Conservation (phyloP, 177 flowering plant genomes). For the Vitis hybrid region DNA sequence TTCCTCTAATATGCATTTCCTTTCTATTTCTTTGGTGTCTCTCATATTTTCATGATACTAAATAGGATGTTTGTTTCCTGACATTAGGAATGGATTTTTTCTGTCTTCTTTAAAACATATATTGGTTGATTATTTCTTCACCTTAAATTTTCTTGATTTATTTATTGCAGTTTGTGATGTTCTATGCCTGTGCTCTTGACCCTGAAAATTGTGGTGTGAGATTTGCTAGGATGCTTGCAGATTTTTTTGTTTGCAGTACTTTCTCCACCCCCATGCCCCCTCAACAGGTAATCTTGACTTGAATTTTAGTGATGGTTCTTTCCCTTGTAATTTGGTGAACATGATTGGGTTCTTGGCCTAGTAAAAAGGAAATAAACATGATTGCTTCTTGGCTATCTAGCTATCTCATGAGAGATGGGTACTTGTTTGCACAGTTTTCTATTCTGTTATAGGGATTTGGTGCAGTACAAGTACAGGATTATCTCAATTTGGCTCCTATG, state of each 20-base stretch:
- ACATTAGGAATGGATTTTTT: background rate
- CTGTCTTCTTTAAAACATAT: background rate
- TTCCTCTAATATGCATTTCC: background rate
- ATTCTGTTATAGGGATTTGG: no score
- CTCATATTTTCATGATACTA: background rate
- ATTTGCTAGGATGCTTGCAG: conserved; percentile 54
- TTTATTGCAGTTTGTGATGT: conserved; percentile 81
- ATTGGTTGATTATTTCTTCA: background rate
- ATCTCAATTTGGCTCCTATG: no score
- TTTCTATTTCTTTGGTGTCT: background rate
- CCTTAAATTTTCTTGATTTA: background rate
- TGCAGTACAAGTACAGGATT: no score
- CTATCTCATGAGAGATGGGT: no score
- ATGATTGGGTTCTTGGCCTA: background rate
- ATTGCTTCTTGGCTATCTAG: no score
- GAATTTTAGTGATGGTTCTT: background rate
- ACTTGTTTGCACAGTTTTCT: no score
- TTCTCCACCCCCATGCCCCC: conserved; percentile 18
- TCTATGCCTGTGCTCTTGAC: conserved; percentile 88
- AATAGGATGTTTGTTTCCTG: background rate
- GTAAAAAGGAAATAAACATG: background rate
- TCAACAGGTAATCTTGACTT: conserved; percentile 44
- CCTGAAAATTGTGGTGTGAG: conserved; percentile 69
- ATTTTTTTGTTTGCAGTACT: conserved; percentile 40
- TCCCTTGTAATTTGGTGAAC: background rate